phyloP scores from a whole-genome alignment of 257 asterid species.

The Solanum megistacrolobum region DNA sequence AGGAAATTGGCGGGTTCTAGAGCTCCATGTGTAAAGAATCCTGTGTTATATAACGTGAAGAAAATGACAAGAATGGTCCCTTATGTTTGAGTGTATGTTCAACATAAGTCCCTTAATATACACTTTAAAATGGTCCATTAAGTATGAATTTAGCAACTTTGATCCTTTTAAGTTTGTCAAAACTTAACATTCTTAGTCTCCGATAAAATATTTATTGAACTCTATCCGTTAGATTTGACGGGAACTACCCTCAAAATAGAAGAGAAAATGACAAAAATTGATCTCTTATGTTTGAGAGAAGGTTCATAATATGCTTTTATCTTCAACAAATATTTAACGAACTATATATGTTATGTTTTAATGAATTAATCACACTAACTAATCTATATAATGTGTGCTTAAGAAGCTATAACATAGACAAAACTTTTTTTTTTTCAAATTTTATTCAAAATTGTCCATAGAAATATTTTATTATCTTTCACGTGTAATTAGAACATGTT shows the following conservation, averaged over 20 bases:
- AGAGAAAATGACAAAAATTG: not conserved
- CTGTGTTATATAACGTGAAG: not conserved
- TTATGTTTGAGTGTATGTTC: not conserved
- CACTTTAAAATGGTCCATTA: not conserved
- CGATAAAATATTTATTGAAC: not conserved
- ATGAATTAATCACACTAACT: not conserved
- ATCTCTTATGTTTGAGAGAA: not conserved
- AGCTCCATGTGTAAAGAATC: not conserved
- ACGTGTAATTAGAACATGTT: not conserved
- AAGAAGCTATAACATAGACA: not conserved
- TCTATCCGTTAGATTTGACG: not conserved
- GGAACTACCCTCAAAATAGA: not conserved
- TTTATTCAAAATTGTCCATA: not conserved
- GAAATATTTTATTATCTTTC: not conserved
- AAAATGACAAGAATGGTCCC: not conserved
- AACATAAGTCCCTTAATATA: not conserved
- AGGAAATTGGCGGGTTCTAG: not conserved
- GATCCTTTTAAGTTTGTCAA: not conserved
- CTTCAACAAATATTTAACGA: not conserved
- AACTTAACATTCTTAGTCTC: not conserved
- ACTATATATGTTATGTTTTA: not conserved
- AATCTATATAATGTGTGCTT: not conserved
- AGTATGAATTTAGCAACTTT: not conserved
- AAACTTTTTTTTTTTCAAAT: not conserved
- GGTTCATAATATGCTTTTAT: not conserved